Percentiles rank a stretch among this genome's conserved stretches.
Conservation (phyloP, 2,329 filamentous ascomycete genomes). For the Sordariomycetes sp. region DNA sequence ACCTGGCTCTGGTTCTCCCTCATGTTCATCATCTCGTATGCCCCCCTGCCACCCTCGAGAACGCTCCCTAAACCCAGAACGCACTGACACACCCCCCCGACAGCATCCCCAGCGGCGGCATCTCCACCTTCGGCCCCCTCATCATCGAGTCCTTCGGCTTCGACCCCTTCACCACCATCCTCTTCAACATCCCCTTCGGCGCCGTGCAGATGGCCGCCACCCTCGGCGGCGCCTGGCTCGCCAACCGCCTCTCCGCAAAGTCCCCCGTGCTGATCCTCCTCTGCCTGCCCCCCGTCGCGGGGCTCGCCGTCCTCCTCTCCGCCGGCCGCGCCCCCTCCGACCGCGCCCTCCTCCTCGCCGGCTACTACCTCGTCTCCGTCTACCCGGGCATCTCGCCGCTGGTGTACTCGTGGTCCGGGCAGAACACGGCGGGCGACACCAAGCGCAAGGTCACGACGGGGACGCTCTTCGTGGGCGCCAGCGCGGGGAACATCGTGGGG, state of each 20-base stretch:
- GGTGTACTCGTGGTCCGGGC: slow-evolving; percentile 58
- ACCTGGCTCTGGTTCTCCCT: slow-evolving; percentile 51
- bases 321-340: slow-evolving; percentile 27
- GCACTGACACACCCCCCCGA: not conserved
- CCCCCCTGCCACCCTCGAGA: not conserved
- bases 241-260: slow-evolving; percentile 46
- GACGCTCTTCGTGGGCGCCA: slow-evolving; percentile 50
- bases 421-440: slow-evolving; percentile 56
- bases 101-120: slow-evolving; percentile 38
- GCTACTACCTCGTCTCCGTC: slow-evolving; percentile 57
- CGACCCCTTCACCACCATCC: slow-evolving; percentile 42
- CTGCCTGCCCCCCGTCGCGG: slow-evolving; percentile 49
- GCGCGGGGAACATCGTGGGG: slow-evolving; percentile 56
- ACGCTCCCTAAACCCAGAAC: slow-evolving; percentile 48
- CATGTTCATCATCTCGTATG: slow-evolving; percentile 38
- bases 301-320: slow-evolving; percentile 45
- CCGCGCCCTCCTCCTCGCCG: slow-evolving; percentile 39
- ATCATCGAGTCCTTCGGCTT: slow-evolving; percentile 52
- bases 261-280: slow-evolving; percentile 40
- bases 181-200: slow-evolving; percentile 60
- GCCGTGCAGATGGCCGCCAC: slow-evolving; percentile 50
- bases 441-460: slow-evolving; percentile 57
- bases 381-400: slow-evolving; percentile 56
- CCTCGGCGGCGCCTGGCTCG: slow-evolving; percentile 45
- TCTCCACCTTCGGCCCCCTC: slow-evolving; percentile 53